Evolutionary conservation across 257 asterid species (phyloP), one percentile per base, ranked within the genome.

Genomic region (Plantago major): DNA sequence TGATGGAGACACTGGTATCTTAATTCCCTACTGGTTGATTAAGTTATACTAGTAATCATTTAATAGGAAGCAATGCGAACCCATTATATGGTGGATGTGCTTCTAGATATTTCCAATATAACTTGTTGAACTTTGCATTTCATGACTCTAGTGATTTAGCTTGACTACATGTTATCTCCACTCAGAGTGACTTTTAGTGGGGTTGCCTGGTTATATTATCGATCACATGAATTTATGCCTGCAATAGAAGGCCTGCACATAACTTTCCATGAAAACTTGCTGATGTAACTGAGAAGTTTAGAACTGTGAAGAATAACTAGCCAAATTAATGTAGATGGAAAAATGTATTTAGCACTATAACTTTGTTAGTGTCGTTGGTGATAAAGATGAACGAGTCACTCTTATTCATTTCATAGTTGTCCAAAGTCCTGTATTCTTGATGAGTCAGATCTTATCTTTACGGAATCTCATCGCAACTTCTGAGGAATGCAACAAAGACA

Each of bases 1-100:
- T 50, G 82, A 76, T 57, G 91, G 88, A 73, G 91, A 89, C 74
- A 79, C 83, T 73, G 83, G 99, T 89, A 68, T 73, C 84, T 67
- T 46, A 73, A 46, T 60, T 62, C 46, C 48, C 45, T 46, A 63
- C 33, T 70, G 52, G 58, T 67, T 33, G 52, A 3, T 26, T n/a
- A 68, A 10, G 49, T 56, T 61, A 48, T 53, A 22, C 26, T 63
- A 33, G 16, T 67, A 49, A 37, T 26, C 44, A 57, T 38, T 62
- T 58, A 28, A 30, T 48, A 60, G 62, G 22, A 61, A 50, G 46
- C 28, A 61, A 19, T 64, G 40, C 12, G 57, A 55, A 60, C 42
- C 47, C 43, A 65, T 56, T 26, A 43, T 30, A 11, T 42, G 51
- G 47, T 60, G 22, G 10, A 11, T 22, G 42, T 52, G 40, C 3